These are phyloP conservation scores for Podospora sp. DNA, from an alignment of 495 filamentous ascomycete species.

Conservation along the genomic window DNA sequence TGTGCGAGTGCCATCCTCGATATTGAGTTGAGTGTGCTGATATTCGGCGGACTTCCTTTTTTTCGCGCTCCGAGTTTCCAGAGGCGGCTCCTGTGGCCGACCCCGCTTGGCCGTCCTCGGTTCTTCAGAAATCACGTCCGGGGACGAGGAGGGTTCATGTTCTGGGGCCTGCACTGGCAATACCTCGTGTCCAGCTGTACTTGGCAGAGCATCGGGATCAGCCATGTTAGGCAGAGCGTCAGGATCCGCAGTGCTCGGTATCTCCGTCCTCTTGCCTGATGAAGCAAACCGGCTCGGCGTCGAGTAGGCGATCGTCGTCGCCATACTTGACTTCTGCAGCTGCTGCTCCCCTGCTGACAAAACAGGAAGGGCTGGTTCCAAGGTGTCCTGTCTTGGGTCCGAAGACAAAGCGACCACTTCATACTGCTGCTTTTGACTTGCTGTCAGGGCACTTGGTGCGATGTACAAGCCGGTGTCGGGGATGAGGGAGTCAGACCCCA, in stretches of 20 bases:
- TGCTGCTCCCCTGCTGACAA: neutral
- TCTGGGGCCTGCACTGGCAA: neutral
- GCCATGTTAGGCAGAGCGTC: conserved; percentile 7
- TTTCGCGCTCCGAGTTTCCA: conserved; percentile 18
- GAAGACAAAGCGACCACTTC: conserved; percentile 25
- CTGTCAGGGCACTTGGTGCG: conserved; percentile 31
- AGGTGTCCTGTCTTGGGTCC: conserved; percentile 11
- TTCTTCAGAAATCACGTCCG: conserved; percentile 23
- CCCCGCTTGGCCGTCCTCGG: conserved; percentile 1
- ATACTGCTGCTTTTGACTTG: conserved; percentile 37
- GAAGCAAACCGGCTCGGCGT: conserved; percentile 29
- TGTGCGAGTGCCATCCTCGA: neutral
- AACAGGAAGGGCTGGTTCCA: conserved; percentile 12
- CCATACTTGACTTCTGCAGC: conserved; percentile 32
- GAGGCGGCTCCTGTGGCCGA: conserved; percentile 13
- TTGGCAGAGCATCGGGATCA: neutral
- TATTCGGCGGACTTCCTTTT: conserved; percentile 11
- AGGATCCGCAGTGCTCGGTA: neutral
- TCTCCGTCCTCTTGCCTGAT: conserved; percentile 6
- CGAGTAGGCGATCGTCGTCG: conserved; percentile 32
- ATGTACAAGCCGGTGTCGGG: conserved; percentile 31
- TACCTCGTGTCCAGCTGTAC: neutral
- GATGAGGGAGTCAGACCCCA: conserved; percentile 16
- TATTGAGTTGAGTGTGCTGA: neutral
- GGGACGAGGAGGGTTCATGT: conserved; percentile 6